Conservation (phyloP, 495 filamentous ascomycete genomes). For the Saxophila tyrrhenica region DNA sequence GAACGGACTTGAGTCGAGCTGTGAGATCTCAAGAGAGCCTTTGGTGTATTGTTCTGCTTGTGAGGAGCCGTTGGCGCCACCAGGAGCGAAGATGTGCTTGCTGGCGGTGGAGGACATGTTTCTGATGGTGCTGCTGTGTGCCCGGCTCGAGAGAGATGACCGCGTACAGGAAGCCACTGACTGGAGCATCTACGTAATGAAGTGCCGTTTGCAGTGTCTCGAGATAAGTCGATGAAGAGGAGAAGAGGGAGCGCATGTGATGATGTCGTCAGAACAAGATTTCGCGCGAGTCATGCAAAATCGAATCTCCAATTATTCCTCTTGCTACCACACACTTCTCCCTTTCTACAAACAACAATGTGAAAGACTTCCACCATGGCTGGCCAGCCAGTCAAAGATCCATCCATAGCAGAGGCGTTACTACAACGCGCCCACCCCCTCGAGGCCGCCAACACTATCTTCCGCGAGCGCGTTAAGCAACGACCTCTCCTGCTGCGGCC, state of each 20-base stretch:
- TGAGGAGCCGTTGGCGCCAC: slow-evolving; percentile 29
- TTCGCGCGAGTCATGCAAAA: background rate
- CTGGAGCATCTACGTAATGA: background rate
- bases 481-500: slow-evolving; percentile 72
- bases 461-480: slow-evolving; percentile 67
- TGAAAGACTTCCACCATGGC: slow-evolving; percentile 9
- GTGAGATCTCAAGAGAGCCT: slow-evolving; percentile 39
- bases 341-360: slow-evolving; percentile 4
- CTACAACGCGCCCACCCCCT: slow-evolving; percentile 66
- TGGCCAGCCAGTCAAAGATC: background rate
- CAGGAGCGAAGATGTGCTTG: slow-evolving; percentile 30
- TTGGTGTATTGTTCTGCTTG: slow-evolving; percentile 55
- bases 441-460: slow-evolving; percentile 54
- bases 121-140: background rate
- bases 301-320: too few species aligned
- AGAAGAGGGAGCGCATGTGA: too few species aligned
- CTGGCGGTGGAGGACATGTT: slow-evolving; percentile 15
- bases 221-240: too few species aligned
- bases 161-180: background rate
- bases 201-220: too few species aligned
- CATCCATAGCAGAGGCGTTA: slow-evolving; percentile 51
- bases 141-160: background rate
- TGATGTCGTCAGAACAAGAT: background rate
- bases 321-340: too few species aligned
- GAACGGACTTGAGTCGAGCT: slow-evolving; percentile 50